phyloP scores from a whole-genome alignment of 257 asterid species.

The Solanum rostratum region DNA sequence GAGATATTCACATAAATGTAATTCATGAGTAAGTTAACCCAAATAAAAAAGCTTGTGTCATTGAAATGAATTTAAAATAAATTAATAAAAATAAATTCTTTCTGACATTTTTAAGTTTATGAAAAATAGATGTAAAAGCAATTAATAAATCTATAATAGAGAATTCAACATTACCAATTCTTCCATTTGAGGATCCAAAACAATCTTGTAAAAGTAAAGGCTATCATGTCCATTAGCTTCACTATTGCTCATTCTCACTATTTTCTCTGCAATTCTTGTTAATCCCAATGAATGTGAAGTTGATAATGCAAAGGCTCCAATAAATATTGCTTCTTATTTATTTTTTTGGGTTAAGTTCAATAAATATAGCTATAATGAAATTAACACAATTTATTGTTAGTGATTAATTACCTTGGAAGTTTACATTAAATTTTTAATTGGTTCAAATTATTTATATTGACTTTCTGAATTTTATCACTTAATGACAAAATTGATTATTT shows the following conservation, averaged over 20 bases:
- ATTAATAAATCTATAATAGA: neutral
- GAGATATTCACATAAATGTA: neutral
- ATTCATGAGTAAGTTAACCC: neutral
- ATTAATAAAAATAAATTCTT: neutral
- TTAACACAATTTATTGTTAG: neutral
- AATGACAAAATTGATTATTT: neutral
- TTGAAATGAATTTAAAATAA: neutral
- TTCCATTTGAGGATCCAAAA: neutral
- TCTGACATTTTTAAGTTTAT: neutral
- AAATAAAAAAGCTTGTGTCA: neutral
- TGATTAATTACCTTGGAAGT: neutral
- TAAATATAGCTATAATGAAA: neutral
- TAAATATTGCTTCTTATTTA: too few species aligned
- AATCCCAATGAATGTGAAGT: neutral
- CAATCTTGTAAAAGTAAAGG: neutral
- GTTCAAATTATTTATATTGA: neutral
- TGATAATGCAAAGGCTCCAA: neutral
- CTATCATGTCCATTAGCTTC: neutral
- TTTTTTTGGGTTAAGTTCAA: neutral
- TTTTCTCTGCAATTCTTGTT: neutral
- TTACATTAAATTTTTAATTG: neutral
- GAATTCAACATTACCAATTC: neutral
- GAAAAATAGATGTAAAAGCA: neutral
- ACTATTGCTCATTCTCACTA: neutral
- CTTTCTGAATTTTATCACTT: neutral